phyloP scores from a whole-genome alignment of 2,329 filamentous ascomycete genomes.

The Verticillium nonalfalfae region DNA sequence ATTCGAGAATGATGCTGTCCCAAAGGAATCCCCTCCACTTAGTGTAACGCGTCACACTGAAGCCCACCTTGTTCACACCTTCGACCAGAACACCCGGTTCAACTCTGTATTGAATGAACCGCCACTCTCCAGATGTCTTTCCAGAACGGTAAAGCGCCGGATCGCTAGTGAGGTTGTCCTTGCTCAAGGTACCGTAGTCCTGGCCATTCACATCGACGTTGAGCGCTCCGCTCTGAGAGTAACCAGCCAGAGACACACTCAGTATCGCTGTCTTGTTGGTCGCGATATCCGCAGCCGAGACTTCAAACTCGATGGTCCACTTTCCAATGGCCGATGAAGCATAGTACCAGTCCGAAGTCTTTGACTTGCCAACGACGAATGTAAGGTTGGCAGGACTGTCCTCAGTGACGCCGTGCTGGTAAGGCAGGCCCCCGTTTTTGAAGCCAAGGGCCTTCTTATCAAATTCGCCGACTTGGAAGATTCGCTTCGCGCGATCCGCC shows the following conservation, averaged over 20 bases:
- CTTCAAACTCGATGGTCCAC: slow-evolving; percentile 18
- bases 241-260: slow-evolving; percentile 31
- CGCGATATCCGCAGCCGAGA: neutral
- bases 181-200: slow-evolving; percentile 6
- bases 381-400: slow-evolving; percentile 34
- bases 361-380: slow-evolving; percentile 27
- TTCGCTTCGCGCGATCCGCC: slow-evolving; percentile 10
- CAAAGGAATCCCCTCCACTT: slow-evolving; percentile 9
- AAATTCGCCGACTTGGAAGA: slow-evolving; percentile 38
- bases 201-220: slow-evolving; percentile 7
- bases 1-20: slow-evolving; percentile 9
- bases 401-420: slow-evolving; percentile 30
- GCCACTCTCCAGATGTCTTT: slow-evolving; percentile 9
- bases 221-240: slow-evolving; percentile 16
- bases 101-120: slow-evolving; percentile 7
- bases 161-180: slow-evolving; percentile 6
- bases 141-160: slow-evolving; percentile 8
- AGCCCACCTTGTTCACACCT: slow-evolving; percentile 6
- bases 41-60: slow-evolving; percentile 5
- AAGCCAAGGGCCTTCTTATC: slow-evolving; percentile 36
- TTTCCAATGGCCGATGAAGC: slow-evolving; percentile 26
- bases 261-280: slow-evolving; percentile 19
- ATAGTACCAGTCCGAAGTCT: slow-evolving; percentile 35
- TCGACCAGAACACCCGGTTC: slow-evolving; percentile 2
- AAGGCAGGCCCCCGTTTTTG: slow-evolving; percentile 27